These are phyloP conservation scores for Fusarium multiceps DNA, from an alignment of 2,329 filamentous ascomycete genomes.

Conservation along the genomic window DNA sequence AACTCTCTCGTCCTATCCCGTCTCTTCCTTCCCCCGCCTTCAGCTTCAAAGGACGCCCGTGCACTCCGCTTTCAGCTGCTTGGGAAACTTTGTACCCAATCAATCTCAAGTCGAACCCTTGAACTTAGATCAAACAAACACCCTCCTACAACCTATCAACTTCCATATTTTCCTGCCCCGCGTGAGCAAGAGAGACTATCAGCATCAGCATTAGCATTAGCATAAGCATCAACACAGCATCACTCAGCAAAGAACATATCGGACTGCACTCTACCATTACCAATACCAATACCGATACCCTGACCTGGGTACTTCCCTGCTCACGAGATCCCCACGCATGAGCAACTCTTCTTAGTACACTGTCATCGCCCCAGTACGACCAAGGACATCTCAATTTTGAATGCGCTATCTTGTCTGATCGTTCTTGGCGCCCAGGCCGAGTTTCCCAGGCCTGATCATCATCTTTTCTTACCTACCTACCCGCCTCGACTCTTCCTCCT, in stretches of 20 bases:
- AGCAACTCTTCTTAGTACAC: conserved; percentile 9
- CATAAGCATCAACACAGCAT: conserved; percentile 26
- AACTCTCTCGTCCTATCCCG: neutral
- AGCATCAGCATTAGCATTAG: conserved; percentile 12
- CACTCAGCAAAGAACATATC: conserved; percentile 5
- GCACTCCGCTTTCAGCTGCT: conserved; percentile 28
- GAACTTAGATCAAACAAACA: conserved; percentile 17
- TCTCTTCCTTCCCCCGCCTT: conserved; percentile 25
- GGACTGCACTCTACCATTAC: neutral
- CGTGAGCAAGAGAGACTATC: conserved; percentile 26
- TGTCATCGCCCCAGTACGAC: conserved; percentile 20
- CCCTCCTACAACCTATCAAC: conserved; percentile 6
- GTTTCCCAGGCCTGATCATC: conserved; percentile 23
- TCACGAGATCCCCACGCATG: conserved; percentile 18
- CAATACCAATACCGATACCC: neutral
- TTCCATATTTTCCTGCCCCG: conserved; percentile 26
- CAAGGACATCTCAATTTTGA: conserved; percentile 27
- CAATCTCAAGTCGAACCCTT: conserved; percentile 12
- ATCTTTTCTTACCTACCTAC: conserved; percentile 23
- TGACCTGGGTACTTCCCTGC: neutral
- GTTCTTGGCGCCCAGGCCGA: conserved; percentile 37
- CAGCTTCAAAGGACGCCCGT: conserved; percentile 35
- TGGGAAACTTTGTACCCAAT: conserved; percentile 10
- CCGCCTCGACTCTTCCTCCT: conserved; percentile 16
- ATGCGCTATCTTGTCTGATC: conserved; percentile 27